Evolutionary conservation across 2,329 filamentous ascomycete genomes (phyloP), one percentile per base, ranked within the genome.

Genomic region (Fusarium paranaense): DNA sequence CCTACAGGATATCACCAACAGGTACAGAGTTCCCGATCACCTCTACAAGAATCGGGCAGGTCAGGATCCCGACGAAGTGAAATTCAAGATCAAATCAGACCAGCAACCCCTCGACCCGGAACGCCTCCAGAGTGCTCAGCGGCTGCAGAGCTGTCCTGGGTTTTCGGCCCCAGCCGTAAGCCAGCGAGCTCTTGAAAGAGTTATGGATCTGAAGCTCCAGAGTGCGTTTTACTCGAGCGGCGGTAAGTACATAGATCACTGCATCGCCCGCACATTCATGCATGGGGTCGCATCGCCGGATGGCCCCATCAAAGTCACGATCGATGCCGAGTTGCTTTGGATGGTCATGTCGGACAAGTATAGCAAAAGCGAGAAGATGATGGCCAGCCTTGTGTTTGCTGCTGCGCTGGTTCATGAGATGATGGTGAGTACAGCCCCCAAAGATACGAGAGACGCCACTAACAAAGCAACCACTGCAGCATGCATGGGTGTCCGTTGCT

Each of bases 371-470:
- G 80, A 82, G 69, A 79, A 75, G 58, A 60, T 76, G 35, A 72
- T 78, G 72, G 57, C 70, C 5, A 78, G 64, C 45, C 65, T 73
- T 37, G 38, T 71, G 11, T 33, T 79, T 14, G 76, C 78, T 3
- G 33, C 54, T 2, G 76, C 77, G 4, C 42, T 82, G 9, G 64
- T 76, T 13, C 80, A 81, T 25, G 80, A 82, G 62, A 27, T 81
- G 8, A 76, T 78, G 54, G 80, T 81, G 56, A 75, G 80, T 59
- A 22, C 33, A 22, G n/a, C 35, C 35, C 2, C 5, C 22, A 7
- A 27, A 22, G 6, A 59, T 20, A 22, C 30, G 1, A n/a, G 20
- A 42, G 32, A 1, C 9, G 25, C 35, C 5, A 32, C 63, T 78
- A 20, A 76, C 52, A 30, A 57, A 8, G 13, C 6, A 18, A 40